phyloP scores from a whole-genome alignment of 2,329 filamentous ascomycete genomes.

The Colletotrichum simmondsii region DNA sequence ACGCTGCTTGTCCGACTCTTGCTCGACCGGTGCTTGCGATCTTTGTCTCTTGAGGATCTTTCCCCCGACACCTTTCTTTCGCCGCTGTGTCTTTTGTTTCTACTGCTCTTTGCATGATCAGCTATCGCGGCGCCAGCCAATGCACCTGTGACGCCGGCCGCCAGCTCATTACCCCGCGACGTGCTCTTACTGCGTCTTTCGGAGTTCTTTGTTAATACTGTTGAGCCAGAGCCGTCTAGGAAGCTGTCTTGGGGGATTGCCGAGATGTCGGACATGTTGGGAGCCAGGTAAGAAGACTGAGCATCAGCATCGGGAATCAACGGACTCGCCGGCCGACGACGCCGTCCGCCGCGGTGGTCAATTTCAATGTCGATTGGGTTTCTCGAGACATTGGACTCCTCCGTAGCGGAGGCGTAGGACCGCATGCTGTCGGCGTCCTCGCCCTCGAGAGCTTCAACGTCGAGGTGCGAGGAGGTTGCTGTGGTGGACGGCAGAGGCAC shows the following conservation, averaged over 20 bases:
- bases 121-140: slow-evolving; percentile 50
- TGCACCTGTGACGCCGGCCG: slow-evolving; percentile 50
- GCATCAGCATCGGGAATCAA: slow-evolving; percentile 67
- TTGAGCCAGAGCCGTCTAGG: slow-evolving; percentile 64
- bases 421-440: slow-evolving; percentile 75
- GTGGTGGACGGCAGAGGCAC: slow-evolving; percentile 64
- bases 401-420: slow-evolving; percentile 82
- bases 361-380: slow-evolving; percentile 93
- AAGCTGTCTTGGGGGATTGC: slow-evolving; percentile 73
- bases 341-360: slow-evolving; percentile 65
- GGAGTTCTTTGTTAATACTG: slow-evolving; percentile 44
- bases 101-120: slow-evolving; percentile 56
- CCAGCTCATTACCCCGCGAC: slow-evolving; percentile 49
- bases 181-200: slow-evolving; percentile 56
- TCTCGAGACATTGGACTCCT: slow-evolving; percentile 80
- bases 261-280: slow-evolving; percentile 87
- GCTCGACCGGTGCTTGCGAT: slow-evolving; percentile 59
- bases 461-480: slow-evolving; percentile 49
- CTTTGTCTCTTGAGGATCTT: slow-evolving; percentile 56
- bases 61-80: slow-evolving; percentile 53
- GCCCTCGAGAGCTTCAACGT: slow-evolving; percentile 55
- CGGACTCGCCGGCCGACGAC: slow-evolving; percentile 75
- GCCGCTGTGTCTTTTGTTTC: slow-evolving; percentile 54
- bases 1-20: slow-evolving; percentile 63
- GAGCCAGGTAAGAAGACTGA: slow-evolving; percentile 70